These are phyloP conservation scores for Termitomyces sp. DNA, from an alignment of 768 basidiomycete genomes.

Conservation along the genomic window DNA sequence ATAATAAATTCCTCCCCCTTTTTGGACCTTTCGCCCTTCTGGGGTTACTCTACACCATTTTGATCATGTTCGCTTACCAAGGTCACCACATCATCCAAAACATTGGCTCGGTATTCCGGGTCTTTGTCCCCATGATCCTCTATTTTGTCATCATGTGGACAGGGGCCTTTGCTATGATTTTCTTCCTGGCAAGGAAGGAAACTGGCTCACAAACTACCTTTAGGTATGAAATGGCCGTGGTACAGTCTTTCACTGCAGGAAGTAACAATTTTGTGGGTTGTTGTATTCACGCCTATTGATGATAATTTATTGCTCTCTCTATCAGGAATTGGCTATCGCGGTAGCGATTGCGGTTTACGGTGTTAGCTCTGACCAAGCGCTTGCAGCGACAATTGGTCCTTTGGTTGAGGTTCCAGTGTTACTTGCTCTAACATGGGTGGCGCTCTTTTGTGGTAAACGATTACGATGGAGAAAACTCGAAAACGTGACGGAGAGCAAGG, in stretches of 20 bases:
- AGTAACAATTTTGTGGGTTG: slow-evolving; percentile 71
- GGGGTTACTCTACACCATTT: slow-evolving; percentile 78
- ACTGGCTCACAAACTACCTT: slow-evolving; percentile 17
- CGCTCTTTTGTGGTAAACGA: slow-evolving; percentile 40
- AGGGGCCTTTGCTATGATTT: neutral
- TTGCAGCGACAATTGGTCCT: slow-evolving; percentile 79
- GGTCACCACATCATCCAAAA: slow-evolving; percentile 69
- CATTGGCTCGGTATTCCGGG: slow-evolving; percentile 74
- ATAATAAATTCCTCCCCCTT: slow-evolving; percentile 57
- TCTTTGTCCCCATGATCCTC: slow-evolving; percentile 75
- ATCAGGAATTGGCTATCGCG: slow-evolving; percentile 80
- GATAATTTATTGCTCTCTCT: neutral
- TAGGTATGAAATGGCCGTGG: slow-evolving; percentile 71
- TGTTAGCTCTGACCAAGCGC: slow-evolving; percentile 70
- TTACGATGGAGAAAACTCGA: slow-evolving; percentile 34
- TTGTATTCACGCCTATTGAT: neutral
- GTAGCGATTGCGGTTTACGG: slow-evolving; percentile 79
- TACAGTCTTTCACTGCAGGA: slow-evolving; percentile 77
- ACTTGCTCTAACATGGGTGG: slow-evolving; percentile 64
- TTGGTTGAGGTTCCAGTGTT: slow-evolving; percentile 81
- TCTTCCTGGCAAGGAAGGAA: slow-evolving; percentile 36
- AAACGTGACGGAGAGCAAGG: neutral
- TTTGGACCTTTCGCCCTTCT: slow-evolving; percentile 70
- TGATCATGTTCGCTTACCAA: slow-evolving; percentile 73
- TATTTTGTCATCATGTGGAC: slow-evolving; percentile 47